These are phyloP conservation scores for Penicillium tannophilum DNA, from an alignment of 495 filamentous ascomycete genomes.

Conservation along the genomic window DNA sequence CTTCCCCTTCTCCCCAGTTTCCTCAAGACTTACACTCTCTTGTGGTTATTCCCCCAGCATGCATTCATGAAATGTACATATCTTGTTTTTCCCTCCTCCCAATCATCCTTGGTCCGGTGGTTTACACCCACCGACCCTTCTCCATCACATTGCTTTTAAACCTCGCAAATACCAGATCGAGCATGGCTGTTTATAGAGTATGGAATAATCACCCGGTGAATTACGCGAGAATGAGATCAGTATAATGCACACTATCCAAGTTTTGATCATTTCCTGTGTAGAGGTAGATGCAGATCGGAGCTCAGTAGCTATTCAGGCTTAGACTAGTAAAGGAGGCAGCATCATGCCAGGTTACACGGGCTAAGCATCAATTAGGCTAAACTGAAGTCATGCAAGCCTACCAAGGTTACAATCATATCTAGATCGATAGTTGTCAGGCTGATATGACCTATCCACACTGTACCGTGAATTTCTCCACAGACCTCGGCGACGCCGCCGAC, in stretches of 20 bases:
- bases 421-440: no score
- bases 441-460: no score
- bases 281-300: not conserved
- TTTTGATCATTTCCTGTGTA: not conserved
- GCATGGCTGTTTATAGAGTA: slow-evolving; percentile 42
- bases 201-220: slow-evolving; percentile 35
- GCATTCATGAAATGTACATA: slow-evolving; percentile 48
- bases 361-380: no score
- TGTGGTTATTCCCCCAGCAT: slow-evolving; percentile 27
- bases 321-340: not conserved
- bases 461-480: no score
- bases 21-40: slow-evolving; percentile 17
- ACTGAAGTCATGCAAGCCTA: no score
- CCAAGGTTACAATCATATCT: no score
- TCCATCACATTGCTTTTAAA: slow-evolving; percentile 27
- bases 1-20: slow-evolving; percentile 15
- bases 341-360: not conserved
- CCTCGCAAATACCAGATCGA: slow-evolving; percentile 37
- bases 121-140: slow-evolving; percentile 15
- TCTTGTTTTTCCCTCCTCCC: slow-evolving; percentile 19
- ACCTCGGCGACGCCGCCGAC: not conserved
- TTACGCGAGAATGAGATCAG: slow-evolving; percentile 35
- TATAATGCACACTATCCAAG: slow-evolving; percentile 24
- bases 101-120: slow-evolving; percentile 19
- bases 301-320: no score